These are phyloP conservation scores for Fragaria ananassa DNA, from an alignment of 306 rosid genomes.

Conservation along the genomic window DNA sequence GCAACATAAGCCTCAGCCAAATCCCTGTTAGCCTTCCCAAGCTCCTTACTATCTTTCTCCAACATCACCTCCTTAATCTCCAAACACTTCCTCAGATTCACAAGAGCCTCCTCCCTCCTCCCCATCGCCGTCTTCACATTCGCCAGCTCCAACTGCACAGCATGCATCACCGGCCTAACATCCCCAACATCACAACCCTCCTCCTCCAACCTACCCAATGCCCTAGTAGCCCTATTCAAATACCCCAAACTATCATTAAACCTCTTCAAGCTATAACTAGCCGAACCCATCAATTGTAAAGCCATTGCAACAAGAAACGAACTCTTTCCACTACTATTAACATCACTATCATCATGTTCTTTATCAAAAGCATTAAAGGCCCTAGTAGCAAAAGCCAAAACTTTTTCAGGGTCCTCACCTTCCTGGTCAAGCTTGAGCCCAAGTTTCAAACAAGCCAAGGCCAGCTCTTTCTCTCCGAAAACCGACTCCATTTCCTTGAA, in stretches of 20 bases:
- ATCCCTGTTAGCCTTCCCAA: conserved; percentile 69
- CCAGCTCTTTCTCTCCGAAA: conserved; percentile 67
- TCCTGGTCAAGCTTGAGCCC: conserved; percentile 84
- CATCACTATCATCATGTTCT: conserved; percentile 22
- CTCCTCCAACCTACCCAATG: conserved; percentile 56
- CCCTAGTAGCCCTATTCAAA: conserved; percentile 75
- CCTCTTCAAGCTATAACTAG: conserved; percentile 61
- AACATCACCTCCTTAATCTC: conserved; percentile 76
- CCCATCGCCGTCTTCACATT: conserved; percentile 89
- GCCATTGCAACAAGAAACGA: conserved; percentile 72
- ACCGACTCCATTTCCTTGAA: conserved; percentile 66
- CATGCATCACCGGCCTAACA: conserved; percentile 74
- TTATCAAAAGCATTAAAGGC: conserved; percentile 67
- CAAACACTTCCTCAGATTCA: conserved; percentile 69
- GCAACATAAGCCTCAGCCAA: conserved; percentile 78
- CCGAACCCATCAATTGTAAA: conserved; percentile 80
- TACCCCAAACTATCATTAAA: conserved; percentile 80
- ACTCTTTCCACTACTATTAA: conserved; percentile 14
- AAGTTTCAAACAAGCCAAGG: conserved; percentile 72
- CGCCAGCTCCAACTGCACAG: conserved; percentile 76
- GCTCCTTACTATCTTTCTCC: conserved; percentile 62
- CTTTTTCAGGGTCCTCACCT: conserved; percentile 79
- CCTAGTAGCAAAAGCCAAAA: conserved; percentile 57
- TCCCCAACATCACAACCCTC: conserved; percentile 48
- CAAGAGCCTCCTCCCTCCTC: conserved; percentile 90